Evolutionary conservation across 306 rosid genomes (phyloP).

Genomic region (Arachis stenosperma): DNA sequence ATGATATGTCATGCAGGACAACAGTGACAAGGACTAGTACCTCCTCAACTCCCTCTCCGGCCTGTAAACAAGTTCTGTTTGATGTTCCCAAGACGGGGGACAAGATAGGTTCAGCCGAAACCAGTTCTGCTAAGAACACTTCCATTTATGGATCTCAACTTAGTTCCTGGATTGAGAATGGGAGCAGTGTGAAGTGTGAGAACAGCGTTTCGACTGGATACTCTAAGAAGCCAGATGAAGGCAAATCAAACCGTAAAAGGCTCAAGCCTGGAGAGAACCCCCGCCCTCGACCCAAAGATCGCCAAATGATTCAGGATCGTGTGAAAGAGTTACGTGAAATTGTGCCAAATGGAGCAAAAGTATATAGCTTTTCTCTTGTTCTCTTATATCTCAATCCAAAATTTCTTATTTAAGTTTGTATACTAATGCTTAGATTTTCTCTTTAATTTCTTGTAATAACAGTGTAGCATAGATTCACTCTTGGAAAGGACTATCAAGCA

Average conservation of each 20-base stretch:
- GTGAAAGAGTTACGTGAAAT: conserved; percentile 93
- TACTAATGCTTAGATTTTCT: conserved; percentile 29
- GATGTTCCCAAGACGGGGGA: conserved; percentile 53
- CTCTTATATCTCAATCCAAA: neutral
- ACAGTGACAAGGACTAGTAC: conserved; percentile 73
- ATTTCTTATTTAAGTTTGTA: conserved; percentile 1
- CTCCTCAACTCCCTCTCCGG: conserved; percentile 60
- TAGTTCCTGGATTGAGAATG: conserved; percentile 87
- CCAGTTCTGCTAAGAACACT: conserved; percentile 67
- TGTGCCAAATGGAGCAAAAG: conserved; percentile 93
- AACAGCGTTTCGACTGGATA: conserved; percentile 82
- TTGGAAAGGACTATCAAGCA: conserved; percentile 94
- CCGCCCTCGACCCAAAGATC: conserved; percentile 97
- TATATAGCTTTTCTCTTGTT: conserved; percentile 47
- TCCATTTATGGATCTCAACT: conserved; percentile 79
- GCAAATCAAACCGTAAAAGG: conserved; percentile 80
- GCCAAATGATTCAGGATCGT: conserved; percentile 99
- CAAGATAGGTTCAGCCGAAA: conserved; percentile 55
- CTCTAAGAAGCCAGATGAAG: conserved; percentile 85
- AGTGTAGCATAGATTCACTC: conserved; percentile 98
- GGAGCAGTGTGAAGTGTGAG: conserved; percentile 65
- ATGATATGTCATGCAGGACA: conserved; percentile 80
- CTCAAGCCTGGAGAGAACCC: conserved; percentile 99
- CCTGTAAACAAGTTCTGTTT: conserved; percentile 45
- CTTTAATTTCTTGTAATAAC: conserved; percentile 33